Percentiles rank a stretch among this genome's conserved stretches.
These are phyloP conservation scores for Monilinia fructigena DNA, from an alignment of 2,329 filamentous ascomycete genomes.

Conservation along the genomic window DNA sequence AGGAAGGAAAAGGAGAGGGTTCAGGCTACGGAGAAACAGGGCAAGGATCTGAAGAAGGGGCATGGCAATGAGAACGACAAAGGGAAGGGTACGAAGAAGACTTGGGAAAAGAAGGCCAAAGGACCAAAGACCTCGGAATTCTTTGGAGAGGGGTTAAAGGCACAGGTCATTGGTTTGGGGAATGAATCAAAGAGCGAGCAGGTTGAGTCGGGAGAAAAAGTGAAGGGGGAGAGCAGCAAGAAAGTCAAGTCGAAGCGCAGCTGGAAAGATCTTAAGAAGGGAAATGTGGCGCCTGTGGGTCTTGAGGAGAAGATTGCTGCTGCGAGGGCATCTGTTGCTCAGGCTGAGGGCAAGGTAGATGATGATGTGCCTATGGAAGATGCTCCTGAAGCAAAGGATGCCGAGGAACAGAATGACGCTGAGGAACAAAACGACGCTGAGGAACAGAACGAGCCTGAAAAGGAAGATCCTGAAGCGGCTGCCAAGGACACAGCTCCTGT, in stretches of 20 bases:
- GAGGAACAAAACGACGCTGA: not conserved
- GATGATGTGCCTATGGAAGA: constrained; percentile 9
- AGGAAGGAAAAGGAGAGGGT: constrained; percentile 2
- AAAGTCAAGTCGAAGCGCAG: constrained; percentile 17
- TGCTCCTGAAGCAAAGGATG: not conserved
- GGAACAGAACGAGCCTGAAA: not conserved
- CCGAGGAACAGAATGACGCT: not conserved
- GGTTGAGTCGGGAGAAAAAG: not conserved
- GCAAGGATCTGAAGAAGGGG: constrained; percentile 4
- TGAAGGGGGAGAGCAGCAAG: not conserved
- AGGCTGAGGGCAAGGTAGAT: not conserved
- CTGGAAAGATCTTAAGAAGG: constrained; percentile 3
- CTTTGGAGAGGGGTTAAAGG: constrained; percentile 9
- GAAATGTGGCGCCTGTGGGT: constrained; percentile 3
- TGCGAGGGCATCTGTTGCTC: constrained; percentile 3
- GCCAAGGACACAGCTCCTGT: not conserved
- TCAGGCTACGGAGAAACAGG: constrained; percentile 13
- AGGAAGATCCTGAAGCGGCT: not conserved
- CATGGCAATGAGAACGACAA: not conserved
- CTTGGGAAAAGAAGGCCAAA: not conserved
- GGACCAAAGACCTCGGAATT: constrained; percentile 18
- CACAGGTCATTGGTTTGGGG: not conserved
- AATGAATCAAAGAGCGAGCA: not conserved
- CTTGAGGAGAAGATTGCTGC: constrained; percentile 12
- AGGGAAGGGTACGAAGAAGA: not conserved